These are phyloP conservation scores for Mortierella polycephala DNA, from an alignment of 371 early-diverging fungal genomes.

Conservation along the genomic window DNA sequence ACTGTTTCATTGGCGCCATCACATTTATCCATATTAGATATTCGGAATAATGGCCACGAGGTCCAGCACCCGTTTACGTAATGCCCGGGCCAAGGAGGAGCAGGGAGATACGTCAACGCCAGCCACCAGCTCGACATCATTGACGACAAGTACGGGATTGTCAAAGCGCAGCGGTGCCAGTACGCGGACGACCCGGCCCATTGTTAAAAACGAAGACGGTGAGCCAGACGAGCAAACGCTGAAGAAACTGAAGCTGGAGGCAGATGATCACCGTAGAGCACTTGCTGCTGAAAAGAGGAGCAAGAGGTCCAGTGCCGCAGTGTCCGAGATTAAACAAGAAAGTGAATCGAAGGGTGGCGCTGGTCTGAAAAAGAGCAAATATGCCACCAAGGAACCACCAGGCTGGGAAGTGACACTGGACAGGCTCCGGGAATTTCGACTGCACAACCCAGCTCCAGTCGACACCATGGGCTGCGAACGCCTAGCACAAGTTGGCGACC, in stretches of 20 bases:
- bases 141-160: not conserved
- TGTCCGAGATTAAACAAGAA: not conserved
- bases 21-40: not conserved
- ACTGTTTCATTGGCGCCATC: not conserved
- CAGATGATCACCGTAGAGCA: slow-evolving; percentile 31
- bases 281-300: slow-evolving; percentile 21
- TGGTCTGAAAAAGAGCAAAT: slow-evolving; percentile 32
- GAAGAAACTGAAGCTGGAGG: slow-evolving; percentile 37
- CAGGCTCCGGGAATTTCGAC: slow-evolving; percentile 70
- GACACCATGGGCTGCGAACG: slow-evolving; percentile 95
- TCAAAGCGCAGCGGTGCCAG: not conserved
- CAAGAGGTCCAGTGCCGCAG: slow-evolving; percentile 7
- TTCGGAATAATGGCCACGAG: slow-evolving; percentile 35
- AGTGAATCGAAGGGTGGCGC: not conserved
- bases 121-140: not conserved
- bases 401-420: slow-evolving; percentile 79
- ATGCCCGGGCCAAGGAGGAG: slow-evolving; percentile 17
- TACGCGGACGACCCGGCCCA: not conserved
- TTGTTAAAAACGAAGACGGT: slow-evolving; percentile 44
- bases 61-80: slow-evolving; percentile 34
- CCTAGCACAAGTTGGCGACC: slow-evolving; percentile 67
- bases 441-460: slow-evolving; percentile 84
- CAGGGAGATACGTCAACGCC: not conserved
- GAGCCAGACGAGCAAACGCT: slow-evolving; percentile 36
- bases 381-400: slow-evolving; percentile 56